phyloP scores from a whole-genome alignment of 108 stramenopile species.

The Aurantiochytrium sp. region DNA sequence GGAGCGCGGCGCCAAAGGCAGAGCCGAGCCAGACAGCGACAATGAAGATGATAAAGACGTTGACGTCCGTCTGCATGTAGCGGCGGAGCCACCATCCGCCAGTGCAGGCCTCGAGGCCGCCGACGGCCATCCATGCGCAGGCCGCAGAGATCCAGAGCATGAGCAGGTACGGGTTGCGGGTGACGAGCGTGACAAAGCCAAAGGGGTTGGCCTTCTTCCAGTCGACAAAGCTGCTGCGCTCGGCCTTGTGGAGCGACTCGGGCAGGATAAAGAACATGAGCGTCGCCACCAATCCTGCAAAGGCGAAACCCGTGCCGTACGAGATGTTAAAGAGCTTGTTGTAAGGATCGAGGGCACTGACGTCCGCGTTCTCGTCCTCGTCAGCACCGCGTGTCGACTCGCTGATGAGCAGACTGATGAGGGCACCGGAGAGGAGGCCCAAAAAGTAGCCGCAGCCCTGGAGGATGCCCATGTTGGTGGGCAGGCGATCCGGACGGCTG shows the following conservation, averaged over 20 bases:
- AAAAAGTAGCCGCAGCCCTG: slow-evolving; percentile 1
- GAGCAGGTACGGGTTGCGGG: not conserved
- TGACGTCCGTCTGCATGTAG: not conserved
- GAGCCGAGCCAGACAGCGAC: not conserved
- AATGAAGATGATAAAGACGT: not conserved
- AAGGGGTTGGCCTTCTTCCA: slow-evolving; percentile 9
- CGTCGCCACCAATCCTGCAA: not conserved
- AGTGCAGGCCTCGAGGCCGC: not conserved
- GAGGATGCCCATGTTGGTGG: not conserved
- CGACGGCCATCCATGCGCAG: not conserved
- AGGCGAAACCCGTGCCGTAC: not conserved
- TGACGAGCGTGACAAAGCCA: not conserved
- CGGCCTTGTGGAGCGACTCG: not conserved
- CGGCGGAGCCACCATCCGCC: slow-evolving; percentile 16
- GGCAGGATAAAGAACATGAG: not conserved
- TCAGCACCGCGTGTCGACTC: not conserved
- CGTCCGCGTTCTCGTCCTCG: not conserved
- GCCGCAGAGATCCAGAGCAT: not conserved
- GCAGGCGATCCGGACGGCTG: not conserved
- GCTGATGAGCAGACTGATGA: not conserved
- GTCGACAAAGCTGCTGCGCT: not conserved
- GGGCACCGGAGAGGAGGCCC: not conserved
- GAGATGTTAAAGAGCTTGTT: not conserved
- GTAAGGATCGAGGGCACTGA: not conserved
- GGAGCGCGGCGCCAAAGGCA: not conserved